Conservation (phyloP, 495 filamentous ascomycete genomes). For the Neurospora terricola region DNA sequence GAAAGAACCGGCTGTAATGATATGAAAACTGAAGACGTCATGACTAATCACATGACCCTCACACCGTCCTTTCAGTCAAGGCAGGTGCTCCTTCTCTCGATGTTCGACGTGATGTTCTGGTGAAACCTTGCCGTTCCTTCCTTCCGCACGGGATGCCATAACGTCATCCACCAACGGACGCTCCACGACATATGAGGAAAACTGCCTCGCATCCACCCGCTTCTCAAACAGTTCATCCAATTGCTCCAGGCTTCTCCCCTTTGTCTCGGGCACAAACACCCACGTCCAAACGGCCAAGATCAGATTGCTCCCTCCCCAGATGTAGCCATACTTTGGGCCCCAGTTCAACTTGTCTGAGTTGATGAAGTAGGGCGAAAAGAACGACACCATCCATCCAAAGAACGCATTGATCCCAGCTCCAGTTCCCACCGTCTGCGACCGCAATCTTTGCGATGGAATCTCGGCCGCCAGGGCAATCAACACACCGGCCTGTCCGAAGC, state of each 20-base stretch:
- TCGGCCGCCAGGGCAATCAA: conserved; percentile 35
- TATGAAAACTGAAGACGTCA: neutral
- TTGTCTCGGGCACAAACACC: conserved; percentile 38
- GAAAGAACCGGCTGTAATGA: neutral
- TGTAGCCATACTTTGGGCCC: conserved; percentile 42
- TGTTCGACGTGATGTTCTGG: neutral
- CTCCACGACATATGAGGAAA: conserved; percentile 17
- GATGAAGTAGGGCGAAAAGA: conserved; percentile 41
- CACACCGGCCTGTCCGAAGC: conserved; percentile 30
- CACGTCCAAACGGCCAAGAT: conserved; percentile 39
- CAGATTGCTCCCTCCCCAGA: conserved; percentile 38
- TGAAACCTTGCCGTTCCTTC: neutral
- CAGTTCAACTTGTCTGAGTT: conserved; percentile 39
- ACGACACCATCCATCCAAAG: conserved; percentile 33
- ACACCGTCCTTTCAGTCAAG: neutral
- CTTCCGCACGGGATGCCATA: neutral
- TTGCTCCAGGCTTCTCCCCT: conserved; percentile 48
- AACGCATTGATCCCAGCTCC: conserved; percentile 38
- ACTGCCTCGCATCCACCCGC: conserved; percentile 27
- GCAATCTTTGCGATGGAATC: conserved; percentile 36
- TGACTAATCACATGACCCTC: neutral
- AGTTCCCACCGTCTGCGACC: conserved; percentile 42
- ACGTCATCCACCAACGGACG: conserved; percentile 14
- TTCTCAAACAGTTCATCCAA: conserved; percentile 42
- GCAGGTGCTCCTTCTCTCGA: neutral